These are phyloP conservation scores for Bolboschoenus planiculmis DNA, from an alignment of 176 grass and related monocot genomes.

Conservation along the genomic window DNA sequence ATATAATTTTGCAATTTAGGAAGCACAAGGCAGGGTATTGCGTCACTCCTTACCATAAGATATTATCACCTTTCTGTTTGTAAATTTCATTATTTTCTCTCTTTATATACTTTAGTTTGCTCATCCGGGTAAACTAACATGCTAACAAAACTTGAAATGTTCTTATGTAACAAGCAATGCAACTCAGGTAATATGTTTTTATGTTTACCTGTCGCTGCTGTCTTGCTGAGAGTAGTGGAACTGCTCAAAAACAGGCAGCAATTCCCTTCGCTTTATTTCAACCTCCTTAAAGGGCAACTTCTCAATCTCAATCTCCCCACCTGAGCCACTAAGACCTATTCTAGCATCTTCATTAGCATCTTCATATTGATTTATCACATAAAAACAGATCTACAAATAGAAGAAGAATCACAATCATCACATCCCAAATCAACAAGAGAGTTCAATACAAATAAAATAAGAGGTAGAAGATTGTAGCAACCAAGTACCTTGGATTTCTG, in stretches of 20 bases:
- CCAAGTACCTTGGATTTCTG: slow-evolving; percentile 89
- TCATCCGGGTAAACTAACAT: not conserved
- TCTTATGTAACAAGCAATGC: not conserved
- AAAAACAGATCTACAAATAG: slow-evolving; percentile 83
- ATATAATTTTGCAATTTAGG: not conserved
- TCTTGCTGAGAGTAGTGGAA: slow-evolving; percentile 60
- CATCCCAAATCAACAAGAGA: slow-evolving; percentile 2
- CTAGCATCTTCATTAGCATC: slow-evolving; percentile 28
- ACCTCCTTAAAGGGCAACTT: slow-evolving; percentile 61
- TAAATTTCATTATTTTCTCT: not conserved
- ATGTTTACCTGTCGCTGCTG: slow-evolving; percentile 54
- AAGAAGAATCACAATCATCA: slow-evolving; percentile 15
- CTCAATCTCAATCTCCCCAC: slow-evolving; percentile 92
- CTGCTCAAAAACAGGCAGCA: slow-evolving; percentile 93
- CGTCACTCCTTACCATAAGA: not conserved
- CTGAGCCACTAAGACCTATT: slow-evolving; percentile 23
- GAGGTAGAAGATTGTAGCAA: slow-evolving; percentile 19
- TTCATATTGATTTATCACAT: slow-evolving; percentile 46
- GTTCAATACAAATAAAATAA: slow-evolving; percentile 16
- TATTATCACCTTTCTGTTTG: not conserved
- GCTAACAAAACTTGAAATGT: not conserved
- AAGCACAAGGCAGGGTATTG: not conserved
- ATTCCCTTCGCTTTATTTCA: slow-evolving; percentile 76
- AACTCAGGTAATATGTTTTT: not conserved
- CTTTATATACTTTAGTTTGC: not conserved